Evolutionary conservation across 352 stramenopile genomes (phyloP).

Genomic region (Phytophthora tentaculata): DNA sequence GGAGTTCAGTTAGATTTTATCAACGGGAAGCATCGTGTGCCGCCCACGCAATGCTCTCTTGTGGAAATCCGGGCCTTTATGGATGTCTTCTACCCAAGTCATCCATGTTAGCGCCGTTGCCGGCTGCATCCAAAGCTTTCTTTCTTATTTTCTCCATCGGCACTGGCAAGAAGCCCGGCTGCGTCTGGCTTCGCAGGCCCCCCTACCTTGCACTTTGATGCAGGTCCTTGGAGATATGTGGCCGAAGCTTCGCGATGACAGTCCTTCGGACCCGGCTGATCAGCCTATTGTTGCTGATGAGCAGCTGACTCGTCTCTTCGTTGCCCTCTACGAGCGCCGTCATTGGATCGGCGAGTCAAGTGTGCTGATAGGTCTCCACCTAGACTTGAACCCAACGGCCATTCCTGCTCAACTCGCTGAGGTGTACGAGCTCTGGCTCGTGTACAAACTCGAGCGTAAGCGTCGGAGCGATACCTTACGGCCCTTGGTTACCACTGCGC

Average conservation of each 20-base stretch:
- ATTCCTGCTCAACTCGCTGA: not conserved
- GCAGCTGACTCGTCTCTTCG: not conserved
- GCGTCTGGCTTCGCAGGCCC: not conserved
- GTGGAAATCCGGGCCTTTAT: not conserved
- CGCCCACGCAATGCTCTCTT: not conserved
- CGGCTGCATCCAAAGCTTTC: not conserved
- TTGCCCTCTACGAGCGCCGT: not conserved
- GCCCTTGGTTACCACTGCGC: not conserved
- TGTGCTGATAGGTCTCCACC: not conserved
- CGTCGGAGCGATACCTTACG: not conserved
- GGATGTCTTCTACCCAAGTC: not conserved
- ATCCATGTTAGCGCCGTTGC: not conserved
- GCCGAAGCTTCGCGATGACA: not conserved
- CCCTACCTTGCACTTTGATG: not conserved
- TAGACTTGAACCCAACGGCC: not conserved
- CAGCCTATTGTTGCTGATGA: not conserved
- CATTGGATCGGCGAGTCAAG: not conserved
- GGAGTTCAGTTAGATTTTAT: not conserved
- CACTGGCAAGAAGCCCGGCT: not conserved
- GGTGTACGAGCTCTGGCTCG: not conserved
- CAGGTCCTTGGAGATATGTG: not conserved
- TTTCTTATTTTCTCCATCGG: not conserved
- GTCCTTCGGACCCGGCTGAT: not conserved
- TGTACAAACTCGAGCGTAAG: not conserved
- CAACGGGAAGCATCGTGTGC: not conserved